A percentile compares a stretch with the other conserved stretches of the same genome.
Conservation (phyloP, 2,329 filamentous ascomycete species). For the Fusarium setosum region DNA sequence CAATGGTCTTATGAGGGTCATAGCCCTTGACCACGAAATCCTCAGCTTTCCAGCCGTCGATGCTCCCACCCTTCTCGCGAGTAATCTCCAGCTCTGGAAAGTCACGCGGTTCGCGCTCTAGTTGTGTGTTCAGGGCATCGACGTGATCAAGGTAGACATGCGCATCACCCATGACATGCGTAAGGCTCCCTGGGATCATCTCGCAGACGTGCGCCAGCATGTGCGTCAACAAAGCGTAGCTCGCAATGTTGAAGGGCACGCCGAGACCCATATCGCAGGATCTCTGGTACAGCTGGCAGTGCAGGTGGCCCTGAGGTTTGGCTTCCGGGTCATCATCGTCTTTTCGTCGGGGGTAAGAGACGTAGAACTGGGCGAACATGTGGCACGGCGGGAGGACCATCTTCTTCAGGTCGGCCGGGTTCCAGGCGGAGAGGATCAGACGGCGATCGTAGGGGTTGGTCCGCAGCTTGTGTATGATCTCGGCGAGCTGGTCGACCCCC, state of each 20-base stretch:
- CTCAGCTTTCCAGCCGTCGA: slow-evolving; percentile 90
- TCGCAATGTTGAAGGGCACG: slow-evolving; percentile 97
- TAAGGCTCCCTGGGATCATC: slow-evolving; percentile 85
- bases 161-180: slow-evolving; percentile 98
- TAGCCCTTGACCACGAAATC: slow-evolving; percentile 92
- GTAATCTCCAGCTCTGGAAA: slow-evolving; percentile 85
- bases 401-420: slow-evolving; percentile 83
- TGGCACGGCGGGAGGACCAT: slow-evolving; percentile 97
- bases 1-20: slow-evolving; percentile 88
- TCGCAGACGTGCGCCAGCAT: slow-evolving; percentile 93
- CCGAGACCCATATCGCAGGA: slow-evolving; percentile 97
- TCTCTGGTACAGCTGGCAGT: slow-evolving; percentile 92
- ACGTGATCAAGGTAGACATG: slow-evolving; percentile 96
- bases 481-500: slow-evolving; percentile 92
- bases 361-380: slow-evolving; percentile 98
- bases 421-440: slow-evolving; percentile 95
- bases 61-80: slow-evolving; percentile 74
- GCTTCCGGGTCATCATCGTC: slow-evolving; percentile 44
- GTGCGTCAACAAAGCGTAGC: slow-evolving; percentile 92
- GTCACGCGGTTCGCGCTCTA: slow-evolving; percentile 80
- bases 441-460: slow-evolving; percentile 88
- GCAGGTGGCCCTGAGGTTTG: slow-evolving; percentile 74
- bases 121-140: slow-evolving; percentile 84
- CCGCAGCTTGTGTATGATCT: slow-evolving; percentile 88
- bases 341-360: slow-evolving; percentile 71